These are phyloP conservation scores for Cenococcum geophilum DNA, from an alignment of 495 filamentous ascomycete species.

Conservation along the genomic window DNA sequence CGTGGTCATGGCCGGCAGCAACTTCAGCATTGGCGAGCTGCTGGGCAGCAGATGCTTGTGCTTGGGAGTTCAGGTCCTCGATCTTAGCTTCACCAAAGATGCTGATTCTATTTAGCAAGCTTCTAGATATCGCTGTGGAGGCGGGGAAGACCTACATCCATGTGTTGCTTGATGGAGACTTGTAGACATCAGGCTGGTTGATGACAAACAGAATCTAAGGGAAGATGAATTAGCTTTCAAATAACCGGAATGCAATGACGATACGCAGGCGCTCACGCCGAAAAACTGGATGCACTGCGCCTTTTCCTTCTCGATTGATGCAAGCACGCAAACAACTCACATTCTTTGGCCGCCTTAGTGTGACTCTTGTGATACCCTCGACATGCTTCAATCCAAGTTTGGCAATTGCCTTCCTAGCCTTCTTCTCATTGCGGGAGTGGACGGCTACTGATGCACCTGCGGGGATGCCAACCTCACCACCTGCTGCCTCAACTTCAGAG, in stretches of 20 bases:
- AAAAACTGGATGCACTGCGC: neutral
- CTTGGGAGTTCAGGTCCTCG: constrained; percentile 96
- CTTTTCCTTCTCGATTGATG: neutral
- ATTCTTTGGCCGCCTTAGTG: constrained; percentile 95
- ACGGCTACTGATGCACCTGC: constrained; percentile 80
- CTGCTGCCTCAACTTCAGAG: constrained; percentile 54
- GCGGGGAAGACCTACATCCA: constrained; percentile 73
- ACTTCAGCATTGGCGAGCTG: constrained; percentile 71
- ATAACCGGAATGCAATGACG: neutral
- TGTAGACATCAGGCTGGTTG: constrained; percentile 99
- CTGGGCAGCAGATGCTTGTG: constrained; percentile 88
- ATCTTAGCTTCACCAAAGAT: constrained; percentile 99
- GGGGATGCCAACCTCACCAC: constrained; percentile 61
- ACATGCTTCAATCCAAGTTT: constrained; percentile 97
- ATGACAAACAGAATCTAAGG: constrained; percentile 95
- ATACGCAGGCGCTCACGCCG: neutral
- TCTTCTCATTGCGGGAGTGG: constrained; percentile 99
- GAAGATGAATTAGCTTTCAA: constrained; percentile 1
- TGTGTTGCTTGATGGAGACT: constrained; percentile 95
- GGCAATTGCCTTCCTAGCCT: constrained; percentile 93
- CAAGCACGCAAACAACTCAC: constrained; percentile 50
- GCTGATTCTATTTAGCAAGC: constrained; percentile 44
- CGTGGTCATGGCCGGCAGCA: constrained; percentile 52
- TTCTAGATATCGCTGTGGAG: neutral
- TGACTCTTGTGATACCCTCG: constrained; percentile 95